Base-by-base conservation (phyloP, 2,329 filamentous ascomycete genomes). In the Epichloe brachyelytri region DNA sequence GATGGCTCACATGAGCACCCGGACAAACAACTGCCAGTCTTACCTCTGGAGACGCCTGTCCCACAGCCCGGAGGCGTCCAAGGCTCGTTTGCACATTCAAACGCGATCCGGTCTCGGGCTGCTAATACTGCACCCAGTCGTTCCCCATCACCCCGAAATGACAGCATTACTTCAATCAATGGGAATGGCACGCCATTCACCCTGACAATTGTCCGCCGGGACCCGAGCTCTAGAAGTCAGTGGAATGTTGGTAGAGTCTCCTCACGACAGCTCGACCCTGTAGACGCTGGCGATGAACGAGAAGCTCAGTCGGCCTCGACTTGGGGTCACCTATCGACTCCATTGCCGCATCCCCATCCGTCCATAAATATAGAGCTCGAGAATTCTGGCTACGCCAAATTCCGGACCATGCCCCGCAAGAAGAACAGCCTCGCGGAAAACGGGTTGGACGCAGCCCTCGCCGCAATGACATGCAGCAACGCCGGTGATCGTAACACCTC, bases 231-330 rank as follows among this genome's bases (percentile, higher is more conserved):
- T 8, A 80, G 80, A 7, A 74, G 73, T 50, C 86, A 89, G 63
- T 88, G 85, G 84, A 89, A 89, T 60, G 76, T 89, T 12, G 86
- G 82, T 20, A 80, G 74, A 50, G 75, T 88, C 46, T 75, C 74
- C 2, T 79, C 76, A 0, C 73, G 73, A 53, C 74, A 78, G 55
- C 63, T 71, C 14, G 72, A 76, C 43, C 51, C 49, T 17, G 58
- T 60, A 10, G 57, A 60, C 1, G 61, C 59, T 5, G 57, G 54
- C 11, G 56, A 53, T 7, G 57, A 54, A 30, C 59, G 54, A 47
- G 57, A 26, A 45, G 60, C 52, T 52, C 59, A 43, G 54, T 58
- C 12, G 48, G 62, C 48, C n/a, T 52, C 45, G 51, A 53, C 50
- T 22, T 56, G 30, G 51, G 8, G n/a, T 2, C 30, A 15, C 5